A percentile compares a stretch with the other conserved stretches of the same genome.
Evolutionary conservation across 257 asterid species (phyloP).

Genomic region (Jacaranda copaia): DNA sequence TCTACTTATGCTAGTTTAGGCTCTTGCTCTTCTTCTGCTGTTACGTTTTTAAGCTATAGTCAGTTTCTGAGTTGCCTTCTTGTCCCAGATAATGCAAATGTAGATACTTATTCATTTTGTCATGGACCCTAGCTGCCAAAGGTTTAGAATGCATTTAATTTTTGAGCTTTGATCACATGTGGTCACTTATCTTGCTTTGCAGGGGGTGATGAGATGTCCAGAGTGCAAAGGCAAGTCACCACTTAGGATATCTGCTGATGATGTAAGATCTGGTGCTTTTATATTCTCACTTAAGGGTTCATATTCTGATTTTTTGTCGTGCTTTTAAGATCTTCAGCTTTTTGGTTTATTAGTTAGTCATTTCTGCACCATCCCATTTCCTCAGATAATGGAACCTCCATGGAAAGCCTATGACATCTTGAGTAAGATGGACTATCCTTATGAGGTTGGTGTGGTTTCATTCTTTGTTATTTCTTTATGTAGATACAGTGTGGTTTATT

Average conservation of each 20-base stretch:
- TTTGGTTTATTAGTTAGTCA: conserved; percentile 7
- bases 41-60: conserved; percentile 20
- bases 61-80: conserved; percentile 3
- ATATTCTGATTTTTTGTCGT: conserved; percentile 26
- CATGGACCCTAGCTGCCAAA: not conserved
- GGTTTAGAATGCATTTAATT: not conserved
- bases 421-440: conserved; percentile 96
- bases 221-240: conserved; percentile 88
- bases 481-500: not conserved
- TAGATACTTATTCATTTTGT: conserved; percentile 13
- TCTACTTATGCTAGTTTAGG: conserved; percentile 18
- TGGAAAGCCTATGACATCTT: conserved; percentile 89
- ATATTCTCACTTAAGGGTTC: conserved; percentile 25
- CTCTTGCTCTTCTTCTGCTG: not conserved
- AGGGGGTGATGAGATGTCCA: conserved; percentile 99
- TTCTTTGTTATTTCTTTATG: conserved; percentile 29
- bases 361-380: conserved; percentile 32
- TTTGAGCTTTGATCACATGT: conserved; percentile 34
- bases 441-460: conserved; percentile 70
- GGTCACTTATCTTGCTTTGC: conserved; percentile 45
- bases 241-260: conserved; percentile 89
- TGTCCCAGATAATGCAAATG: conserved; percentile 17
- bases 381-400: conserved; percentile 98
- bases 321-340: conserved; percentile 24
- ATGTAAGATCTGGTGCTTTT: conserved; percentile 64